Conservation (phyloP, 257 asterid species). For the Gynochthodes officinalis region DNA sequence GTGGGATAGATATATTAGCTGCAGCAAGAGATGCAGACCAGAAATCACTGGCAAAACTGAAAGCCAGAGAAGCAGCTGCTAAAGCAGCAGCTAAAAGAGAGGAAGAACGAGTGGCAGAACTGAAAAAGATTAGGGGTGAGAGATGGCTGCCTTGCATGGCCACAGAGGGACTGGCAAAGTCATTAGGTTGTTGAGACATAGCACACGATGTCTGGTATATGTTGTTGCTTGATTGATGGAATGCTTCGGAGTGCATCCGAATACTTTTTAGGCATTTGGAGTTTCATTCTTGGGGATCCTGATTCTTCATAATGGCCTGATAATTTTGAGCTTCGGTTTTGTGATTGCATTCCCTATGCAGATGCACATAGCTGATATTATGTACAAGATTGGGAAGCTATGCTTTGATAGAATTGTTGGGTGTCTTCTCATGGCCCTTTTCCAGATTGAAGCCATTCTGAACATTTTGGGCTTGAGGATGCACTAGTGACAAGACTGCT, state of each 20-base stretch:
- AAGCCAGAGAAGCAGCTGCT: conserved; percentile 65
- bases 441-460: neutral
- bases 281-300: too few relatives aligned
- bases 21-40: conserved; percentile 50
- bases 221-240: neutral
- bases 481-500: neutral
- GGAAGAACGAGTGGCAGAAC: conserved; percentile 65
- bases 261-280: too few relatives aligned
- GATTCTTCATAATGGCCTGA: neutral
- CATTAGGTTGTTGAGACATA: conserved; percentile 14
- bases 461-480: neutral
- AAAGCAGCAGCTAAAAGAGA: conserved; percentile 63
- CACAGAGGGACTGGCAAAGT: conserved; percentile 34
- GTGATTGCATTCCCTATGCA: neutral
- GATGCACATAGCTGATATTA: neutral
- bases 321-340: neutral
- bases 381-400: too few relatives aligned
- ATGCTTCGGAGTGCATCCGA: neutral
- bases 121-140: conserved; percentile 71
- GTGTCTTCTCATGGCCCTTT: neutral
- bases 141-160: conserved; percentile 83
- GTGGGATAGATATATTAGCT: conserved; percentile 54
- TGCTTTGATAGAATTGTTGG: too few relatives aligned
- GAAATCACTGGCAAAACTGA: conserved; percentile 56
- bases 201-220: neutral